Evolutionary conservation across 768 basidiomycete genomes (phyloP), one percentile per base, ranked within the genome.

Genomic region (Leucogyrophana mollusca): DNA sequence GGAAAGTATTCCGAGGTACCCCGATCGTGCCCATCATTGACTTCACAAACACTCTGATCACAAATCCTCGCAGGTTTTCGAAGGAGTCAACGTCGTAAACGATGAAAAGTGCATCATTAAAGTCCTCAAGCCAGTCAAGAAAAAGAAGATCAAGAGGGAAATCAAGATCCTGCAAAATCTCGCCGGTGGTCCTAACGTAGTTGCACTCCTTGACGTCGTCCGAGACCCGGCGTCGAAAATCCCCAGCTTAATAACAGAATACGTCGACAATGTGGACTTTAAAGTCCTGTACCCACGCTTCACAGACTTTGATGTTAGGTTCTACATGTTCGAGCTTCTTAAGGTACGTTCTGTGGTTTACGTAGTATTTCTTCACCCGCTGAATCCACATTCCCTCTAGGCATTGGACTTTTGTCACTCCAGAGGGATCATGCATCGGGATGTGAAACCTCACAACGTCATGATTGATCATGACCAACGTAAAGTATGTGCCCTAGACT

Each of bases 91-190:
- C 64, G 83, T 93, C 50, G 82, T 88, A 42, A 87, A 85, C 50
- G 89, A 92, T 58, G 88, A 90, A 69, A 94, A 94, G 70, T 94
- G 93, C 66, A 95, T 95, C 68, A 94, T 98, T 73, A 98, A 98
- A 68, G 95, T 98, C 24, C 78, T 98, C 56, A 98, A 98, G 68
- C 95, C 95, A 0, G 94, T 98, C 33, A 98, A 98, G 80, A 97
- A 98, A 83, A 98, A 98, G 82, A 98, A 98, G 73, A 97, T 97
- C 71, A 97, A 97, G 73, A 80, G 95, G 53, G 95, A 98, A 72
- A 96, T 98, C 67, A 97, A 97, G 76, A 95, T 98, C 59, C 72
- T 98, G 20, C 93, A 94, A 70, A 96, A 97, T 65, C 77, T 98
- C 23, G 91, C 94, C 0, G 94, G 95, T 20, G 95, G 95, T 5